A percentile compares a stretch with the other conserved stretches of the same genome.
Conservation (phyloP, 2,329 filamentous ascomycete genomes). For the Phaeosphaeriaceae sp. region DNA sequence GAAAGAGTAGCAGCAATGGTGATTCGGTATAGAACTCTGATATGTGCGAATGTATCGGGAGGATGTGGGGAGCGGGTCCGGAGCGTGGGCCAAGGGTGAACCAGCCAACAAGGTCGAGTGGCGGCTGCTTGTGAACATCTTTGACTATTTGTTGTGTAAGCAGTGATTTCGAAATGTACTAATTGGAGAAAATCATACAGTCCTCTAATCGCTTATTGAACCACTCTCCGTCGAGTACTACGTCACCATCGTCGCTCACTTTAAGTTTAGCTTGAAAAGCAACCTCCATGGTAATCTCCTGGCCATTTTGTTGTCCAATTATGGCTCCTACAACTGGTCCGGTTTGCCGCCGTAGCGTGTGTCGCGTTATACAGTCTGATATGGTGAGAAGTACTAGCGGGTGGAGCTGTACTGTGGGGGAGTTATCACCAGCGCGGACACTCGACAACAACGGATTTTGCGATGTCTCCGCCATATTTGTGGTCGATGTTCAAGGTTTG, state of each 20-base stretch:
- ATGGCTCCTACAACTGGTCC: conserved; percentile 85
- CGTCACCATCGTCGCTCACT: conserved; percentile 58
- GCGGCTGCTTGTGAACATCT: conserved; percentile 82
- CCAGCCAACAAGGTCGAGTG: conserved; percentile 86
- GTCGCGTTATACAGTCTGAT: conserved; percentile 93
- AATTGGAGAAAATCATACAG: conserved; percentile 63
- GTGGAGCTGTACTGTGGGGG: conserved; percentile 82
- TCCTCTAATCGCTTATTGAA: conserved; percentile 82
- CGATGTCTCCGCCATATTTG: conserved; percentile 44
- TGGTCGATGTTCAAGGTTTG: not conserved
- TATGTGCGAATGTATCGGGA: conserved; percentile 80
- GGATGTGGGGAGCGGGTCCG: conserved; percentile 71
- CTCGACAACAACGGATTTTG: conserved; percentile 53
- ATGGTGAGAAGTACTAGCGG: conserved; percentile 95
- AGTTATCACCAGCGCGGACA: conserved; percentile 66
- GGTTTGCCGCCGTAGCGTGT: conserved; percentile 75
- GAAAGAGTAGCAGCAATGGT: conserved; percentile 86
- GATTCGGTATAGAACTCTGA: conserved; percentile 80
- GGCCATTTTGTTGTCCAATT: conserved; percentile 89
- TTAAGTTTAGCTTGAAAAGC: conserved; percentile 78
- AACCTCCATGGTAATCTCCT: conserved; percentile 89
- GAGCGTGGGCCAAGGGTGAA: conserved; percentile 77
- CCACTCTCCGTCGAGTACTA: conserved; percentile 71
- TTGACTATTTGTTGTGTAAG: conserved; percentile 67
- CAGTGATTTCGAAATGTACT: not conserved